Evolutionary conservation across 1,284 basidiomycete species (phyloP), one percentile per base, ranked within the genome.

Genomic region (Malassezia globosa): DNA sequence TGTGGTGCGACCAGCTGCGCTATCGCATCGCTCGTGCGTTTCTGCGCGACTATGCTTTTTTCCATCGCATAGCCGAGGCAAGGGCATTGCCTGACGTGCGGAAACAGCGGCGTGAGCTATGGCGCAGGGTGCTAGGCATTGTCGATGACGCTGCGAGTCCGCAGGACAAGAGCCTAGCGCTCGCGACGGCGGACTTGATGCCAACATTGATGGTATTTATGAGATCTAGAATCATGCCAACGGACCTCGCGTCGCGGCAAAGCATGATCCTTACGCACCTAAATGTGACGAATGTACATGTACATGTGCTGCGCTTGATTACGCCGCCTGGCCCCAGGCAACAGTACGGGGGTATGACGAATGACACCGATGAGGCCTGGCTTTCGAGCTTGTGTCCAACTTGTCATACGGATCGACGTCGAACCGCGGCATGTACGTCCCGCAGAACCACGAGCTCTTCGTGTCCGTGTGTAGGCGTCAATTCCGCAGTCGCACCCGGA

Each of bases 1-100:
- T 96, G 10, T 99, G 94, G 94, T 97, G 94, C 70, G 87, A 96
- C 72, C 94, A 99, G 73, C 82, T 96, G 14, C 81, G 94, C 24
- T 85, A 83, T 81, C 79, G 82, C 27, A 76, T 96, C 13, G 92
- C 90, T 3, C 46, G 62, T 1, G 60, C 51, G 22, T 42, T 63
- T 22, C 44, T 69, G 14, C 49, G 60, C n/a, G 58, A 60, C 37
- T 54, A 56, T 38, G 49, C 45, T 46, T 53, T 51, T 3, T 64
- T 58, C 22, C 60, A 58, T 13, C 50, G 51, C 13, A 34, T 58
- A 14, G 38, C 48, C 2, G 53, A 51, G 33, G 46, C 49, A 13
- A 57, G 61, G 21, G 45, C 26, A 7, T 29, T 25, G 4, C 50
- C 54, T 2, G 51, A 49, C 11, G 27, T 54, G 13, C 48, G 46